Conservation (phyloP, 345 rosid species). For the Jatropha curcas region DNA sequence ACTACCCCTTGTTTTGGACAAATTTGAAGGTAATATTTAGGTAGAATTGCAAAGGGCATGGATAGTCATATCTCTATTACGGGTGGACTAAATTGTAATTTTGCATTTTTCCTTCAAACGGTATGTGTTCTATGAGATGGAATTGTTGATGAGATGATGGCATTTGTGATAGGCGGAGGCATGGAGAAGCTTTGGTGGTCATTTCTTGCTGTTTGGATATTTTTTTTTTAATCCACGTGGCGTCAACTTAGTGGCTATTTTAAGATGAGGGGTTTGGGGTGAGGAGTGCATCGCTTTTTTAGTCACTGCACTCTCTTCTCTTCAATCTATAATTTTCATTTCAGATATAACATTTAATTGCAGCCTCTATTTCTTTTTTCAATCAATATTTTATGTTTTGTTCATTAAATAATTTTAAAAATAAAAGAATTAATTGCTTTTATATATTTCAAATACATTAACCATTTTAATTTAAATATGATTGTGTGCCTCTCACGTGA, state of each 20-base stretch:
- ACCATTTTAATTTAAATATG: too few species aligned
- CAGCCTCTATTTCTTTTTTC: too few species aligned
- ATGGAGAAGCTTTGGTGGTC: conserved; percentile 64
- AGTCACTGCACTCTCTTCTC: too few species aligned
- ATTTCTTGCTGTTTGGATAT: conserved; percentile 48
- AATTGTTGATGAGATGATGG: conserved; percentile 59
- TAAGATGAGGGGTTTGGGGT: conserved; percentile 64
- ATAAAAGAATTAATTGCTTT: too few species aligned
- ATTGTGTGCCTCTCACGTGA: too few species aligned
- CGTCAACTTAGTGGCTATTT: conserved; percentile 27
- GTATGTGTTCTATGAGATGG: conserved; percentile 14
- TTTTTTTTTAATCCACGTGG: conserved; percentile 56
- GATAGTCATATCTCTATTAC: not conserved
- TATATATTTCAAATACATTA: too few species aligned
- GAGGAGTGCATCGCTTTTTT: conserved; percentile 32
- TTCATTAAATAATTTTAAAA: too few species aligned
- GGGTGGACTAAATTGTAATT: conserved; percentile 9
- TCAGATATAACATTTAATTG: too few species aligned
- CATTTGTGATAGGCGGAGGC: conserved; percentile 33
- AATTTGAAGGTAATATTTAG: conserved; percentile 31
- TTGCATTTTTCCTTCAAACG: not conserved
- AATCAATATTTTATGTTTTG: too few species aligned
- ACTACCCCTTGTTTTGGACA: conserved; percentile 40
- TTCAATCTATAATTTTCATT: too few species aligned
- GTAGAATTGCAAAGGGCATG: conserved; percentile 13